phyloP scores from a whole-genome alignment of 2,329 filamentous ascomycete genomes.

The Aschersonia sp. region DNA sequence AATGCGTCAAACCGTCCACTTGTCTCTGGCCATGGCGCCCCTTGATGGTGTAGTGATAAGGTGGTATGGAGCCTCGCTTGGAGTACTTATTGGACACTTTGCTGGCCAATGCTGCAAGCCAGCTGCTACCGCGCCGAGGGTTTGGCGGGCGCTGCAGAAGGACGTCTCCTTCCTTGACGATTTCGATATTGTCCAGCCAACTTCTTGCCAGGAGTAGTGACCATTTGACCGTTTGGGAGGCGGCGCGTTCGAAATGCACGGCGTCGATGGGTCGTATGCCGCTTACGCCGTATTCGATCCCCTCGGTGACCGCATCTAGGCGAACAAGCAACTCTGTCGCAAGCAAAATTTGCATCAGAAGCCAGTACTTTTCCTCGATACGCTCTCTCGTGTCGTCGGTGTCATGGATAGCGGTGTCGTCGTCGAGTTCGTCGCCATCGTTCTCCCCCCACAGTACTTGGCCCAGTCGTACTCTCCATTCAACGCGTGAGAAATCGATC shows the following conservation, averaged over 20 bases:
- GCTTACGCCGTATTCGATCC: slow-evolving; percentile 38
- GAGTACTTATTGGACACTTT: slow-evolving; percentile 31
- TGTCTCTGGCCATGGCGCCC: slow-evolving; percentile 44
- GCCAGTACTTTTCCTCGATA: slow-evolving; percentile 50
- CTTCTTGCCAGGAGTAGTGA: slow-evolving; percentile 47
- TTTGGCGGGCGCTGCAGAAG: slow-evolving; percentile 4
- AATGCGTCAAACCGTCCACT: slow-evolving; percentile 46
- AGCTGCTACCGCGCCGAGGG: slow-evolving; percentile 19
- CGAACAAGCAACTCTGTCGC: slow-evolving; percentile 51
- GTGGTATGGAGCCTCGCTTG: slow-evolving; percentile 17
- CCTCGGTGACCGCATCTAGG: slow-evolving; percentile 46
- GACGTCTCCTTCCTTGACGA: slow-evolving; percentile 28
- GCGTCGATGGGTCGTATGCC: slow-evolving; percentile 40
- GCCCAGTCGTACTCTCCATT: slow-evolving; percentile 60
- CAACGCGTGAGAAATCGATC: slow-evolving; percentile 60
- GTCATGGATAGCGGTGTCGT: slow-evolving; percentile 35
- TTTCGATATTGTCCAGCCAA: slow-evolving; percentile 54
- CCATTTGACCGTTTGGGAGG: slow-evolving; percentile 50
- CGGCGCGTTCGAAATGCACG: slow-evolving; percentile 45
- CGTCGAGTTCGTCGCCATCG: slow-evolving; percentile 35
- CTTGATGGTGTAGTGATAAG: slow-evolving; percentile 31
- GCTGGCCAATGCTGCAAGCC: slow-evolving; percentile 43
- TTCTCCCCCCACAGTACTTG: slow-evolving; percentile 53
- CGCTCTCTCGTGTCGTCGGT: slow-evolving; percentile 32
- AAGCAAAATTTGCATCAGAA: slow-evolving; percentile 49